Conservation (phyloP, 768 basidiomycete genomes). For the Mycena amicta region DNA sequence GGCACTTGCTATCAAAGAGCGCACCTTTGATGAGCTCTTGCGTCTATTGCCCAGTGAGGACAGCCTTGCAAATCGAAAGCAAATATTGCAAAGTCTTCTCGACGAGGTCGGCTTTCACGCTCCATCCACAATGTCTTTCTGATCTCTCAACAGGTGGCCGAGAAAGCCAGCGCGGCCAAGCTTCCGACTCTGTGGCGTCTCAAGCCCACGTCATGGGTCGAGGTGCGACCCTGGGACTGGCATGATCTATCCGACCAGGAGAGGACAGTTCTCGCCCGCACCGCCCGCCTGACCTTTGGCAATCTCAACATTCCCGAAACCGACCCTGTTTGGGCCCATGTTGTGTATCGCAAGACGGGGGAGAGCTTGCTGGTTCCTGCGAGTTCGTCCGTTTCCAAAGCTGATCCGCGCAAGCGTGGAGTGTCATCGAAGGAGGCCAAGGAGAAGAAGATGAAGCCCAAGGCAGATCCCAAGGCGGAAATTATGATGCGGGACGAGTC, state of each 20-base stretch:
- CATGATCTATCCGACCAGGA: slow-evolving; percentile 50
- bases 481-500: slow-evolving; percentile 55
- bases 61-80: slow-evolving; percentile 6
- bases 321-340: slow-evolving; percentile 66
- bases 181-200: slow-evolving; percentile 51
- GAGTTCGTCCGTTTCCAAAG: slow-evolving; percentile 9
- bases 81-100: slow-evolving; percentile 10
- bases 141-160: slow-evolving; percentile 49
- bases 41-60: slow-evolving; percentile 2
- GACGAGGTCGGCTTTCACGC: slow-evolving; percentile 10
- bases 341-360: slow-evolving; percentile 34
- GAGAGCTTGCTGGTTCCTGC: slow-evolving; percentile 11
- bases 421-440: slow-evolving; percentile 50
- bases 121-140: neutral
- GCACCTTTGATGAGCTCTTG: slow-evolving; percentile 53
- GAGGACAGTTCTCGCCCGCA: slow-evolving; percentile 50
- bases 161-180: slow-evolving; percentile 37
- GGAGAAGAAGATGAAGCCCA: slow-evolving; percentile 47
- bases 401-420: slow-evolving; percentile 43
- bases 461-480: slow-evolving; percentile 42
- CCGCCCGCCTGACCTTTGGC: slow-evolving; percentile 51
- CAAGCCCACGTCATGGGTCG: slow-evolving; percentile 60
- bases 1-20: slow-evolving; percentile 49
- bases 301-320: slow-evolving; percentile 57
- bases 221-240: slow-evolving; percentile 73